phyloP scores from a whole-genome alignment of 495 filamentous ascomycete species.

The Hapsidospora chrysogenum region DNA sequence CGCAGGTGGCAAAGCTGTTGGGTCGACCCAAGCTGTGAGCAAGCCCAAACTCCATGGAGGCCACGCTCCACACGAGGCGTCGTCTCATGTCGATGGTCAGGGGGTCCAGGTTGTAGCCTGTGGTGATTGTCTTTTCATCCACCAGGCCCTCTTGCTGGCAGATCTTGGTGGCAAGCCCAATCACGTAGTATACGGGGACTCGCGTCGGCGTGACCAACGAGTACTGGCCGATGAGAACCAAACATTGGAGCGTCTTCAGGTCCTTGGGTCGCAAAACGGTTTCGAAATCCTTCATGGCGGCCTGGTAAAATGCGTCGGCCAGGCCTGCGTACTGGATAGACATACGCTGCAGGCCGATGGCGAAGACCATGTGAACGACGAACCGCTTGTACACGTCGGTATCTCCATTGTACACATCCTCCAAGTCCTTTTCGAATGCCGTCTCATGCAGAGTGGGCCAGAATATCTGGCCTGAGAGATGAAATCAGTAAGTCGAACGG shows the following conservation, averaged over 20 bases:
- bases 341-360: constrained; percentile 81
- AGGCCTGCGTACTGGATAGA: constrained; percentile 62
- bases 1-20: constrained; percentile 58
- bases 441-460: constrained; percentile 75
- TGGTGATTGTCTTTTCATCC: constrained; percentile 69
- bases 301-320: constrained; percentile 82
- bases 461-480: constrained; percentile 55
- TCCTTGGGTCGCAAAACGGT: constrained; percentile 64
- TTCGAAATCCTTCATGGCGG: constrained; percentile 68
- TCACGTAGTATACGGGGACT: constrained; percentile 79
- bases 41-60: constrained; percentile 72
- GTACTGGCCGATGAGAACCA: constrained; percentile 77
- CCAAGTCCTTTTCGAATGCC: constrained; percentile 54
- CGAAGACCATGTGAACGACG: constrained; percentile 71
- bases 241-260: constrained; percentile 75
- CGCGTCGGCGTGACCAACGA: constrained; percentile 79
- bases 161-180: constrained; percentile 69
- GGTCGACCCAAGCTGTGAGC: constrained; percentile 75
- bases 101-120: constrained; percentile 35
- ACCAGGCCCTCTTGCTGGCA: constrained; percentile 72
- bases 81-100: constrained; percentile 77
- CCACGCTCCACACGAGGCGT: constrained; percentile 70
- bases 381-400: constrained; percentile 72
- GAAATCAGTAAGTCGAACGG: too few relatives aligned
- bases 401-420: constrained; percentile 62